Base-by-base conservation (phyloP, 805 yeast species). In the Zygosaccharomyces bisporus region DNA sequence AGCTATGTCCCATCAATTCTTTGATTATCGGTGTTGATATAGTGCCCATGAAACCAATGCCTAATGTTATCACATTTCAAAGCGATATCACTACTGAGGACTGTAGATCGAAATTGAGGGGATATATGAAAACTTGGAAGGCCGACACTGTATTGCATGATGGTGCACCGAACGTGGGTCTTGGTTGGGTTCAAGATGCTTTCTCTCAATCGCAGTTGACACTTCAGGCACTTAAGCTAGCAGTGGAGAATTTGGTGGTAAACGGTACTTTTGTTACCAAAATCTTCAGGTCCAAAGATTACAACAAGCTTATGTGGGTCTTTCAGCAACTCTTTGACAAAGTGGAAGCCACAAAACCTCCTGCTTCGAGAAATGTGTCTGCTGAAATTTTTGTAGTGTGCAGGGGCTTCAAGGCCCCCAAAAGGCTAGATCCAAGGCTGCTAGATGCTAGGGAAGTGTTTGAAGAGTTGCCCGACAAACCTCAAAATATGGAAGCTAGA, bases 171-270 rank as follows among this genome's bases (percentile, higher is more conserved):
- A 93, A 93, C 61, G 98, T 93, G 57, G 99, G 99, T 83, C 76
- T 93, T 61, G 95, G 96, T n/a, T 93, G 99, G 99, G 93, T 86
- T 16, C 99, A 93, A 68, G 99, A 93, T 79, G 99, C 99, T 1
- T 93, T 87, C 70, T 88, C 98, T 1, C 99, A 93, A 71, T 88
- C 96, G 20, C 98, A 91, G 62, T 79, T 93, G 56, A 95, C 96
- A 23, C 72, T 93, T 54, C 96, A 90, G 71, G 95, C 98, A 24
- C 74, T 93, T 59, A 88, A 83, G 64, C 74, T 93, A 48, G 99
- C 99, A 0, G 96, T 83, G 10, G 99, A 93, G 68, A 89, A 93
- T 67, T 74, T 93, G 59, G 73, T 77, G 23, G 85, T 86, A 9
- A 96, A 96, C 41, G 99, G 99, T 55, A 87, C 93, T 24, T 93